Conservation (phyloP, 2,329 filamentous ascomycete species). For the Epichloe brachyelytri region DNA sequence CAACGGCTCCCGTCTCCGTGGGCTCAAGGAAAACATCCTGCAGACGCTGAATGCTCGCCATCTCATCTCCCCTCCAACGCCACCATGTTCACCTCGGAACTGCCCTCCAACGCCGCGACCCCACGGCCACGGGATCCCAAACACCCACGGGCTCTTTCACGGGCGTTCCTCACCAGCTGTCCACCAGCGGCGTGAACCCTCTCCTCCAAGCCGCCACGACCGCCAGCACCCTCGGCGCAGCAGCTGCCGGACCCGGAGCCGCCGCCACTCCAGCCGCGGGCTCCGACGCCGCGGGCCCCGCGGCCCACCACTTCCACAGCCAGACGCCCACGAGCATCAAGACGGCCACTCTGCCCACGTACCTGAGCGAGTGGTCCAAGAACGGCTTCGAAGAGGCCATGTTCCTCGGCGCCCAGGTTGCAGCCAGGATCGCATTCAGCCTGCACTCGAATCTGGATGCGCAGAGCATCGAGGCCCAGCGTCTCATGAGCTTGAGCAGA, state of each 20-base stretch:
- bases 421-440: conserved; percentile 50
- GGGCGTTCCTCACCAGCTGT: conserved; percentile 42
- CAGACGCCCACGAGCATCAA: conserved; percentile 78
- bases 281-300: conserved; percentile 24
- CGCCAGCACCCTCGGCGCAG: conserved; percentile 42
- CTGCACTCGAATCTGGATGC: conserved; percentile 43
- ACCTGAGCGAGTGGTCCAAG: conserved; percentile 85
- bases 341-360: conserved; percentile 63
- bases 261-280: conserved; percentile 27
- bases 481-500: conserved; percentile 42
- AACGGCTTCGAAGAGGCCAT: conserved; percentile 65
- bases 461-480: conserved; percentile 36
- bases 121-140: conserved; percentile 78
- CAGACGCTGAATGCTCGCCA: conserved; percentile 70
- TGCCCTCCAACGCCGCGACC: conserved; percentile 86
- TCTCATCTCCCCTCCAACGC: conserved; percentile 84
- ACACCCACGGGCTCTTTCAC: conserved; percentile 60
- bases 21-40: conserved; percentile 81
- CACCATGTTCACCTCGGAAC: conserved; percentile 93
- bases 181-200: conserved; percentile 61
- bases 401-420: conserved; percentile 80
- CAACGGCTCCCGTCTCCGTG: conserved; percentile 60
- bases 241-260: conserved; percentile 22
- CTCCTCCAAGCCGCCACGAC: conserved; percentile 85
- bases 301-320: conserved; percentile 42